Evolutionary conservation across 2,329 filamentous ascomycete genomes (phyloP).

Genomic region (Dothideomycetidae sp.): DNA sequence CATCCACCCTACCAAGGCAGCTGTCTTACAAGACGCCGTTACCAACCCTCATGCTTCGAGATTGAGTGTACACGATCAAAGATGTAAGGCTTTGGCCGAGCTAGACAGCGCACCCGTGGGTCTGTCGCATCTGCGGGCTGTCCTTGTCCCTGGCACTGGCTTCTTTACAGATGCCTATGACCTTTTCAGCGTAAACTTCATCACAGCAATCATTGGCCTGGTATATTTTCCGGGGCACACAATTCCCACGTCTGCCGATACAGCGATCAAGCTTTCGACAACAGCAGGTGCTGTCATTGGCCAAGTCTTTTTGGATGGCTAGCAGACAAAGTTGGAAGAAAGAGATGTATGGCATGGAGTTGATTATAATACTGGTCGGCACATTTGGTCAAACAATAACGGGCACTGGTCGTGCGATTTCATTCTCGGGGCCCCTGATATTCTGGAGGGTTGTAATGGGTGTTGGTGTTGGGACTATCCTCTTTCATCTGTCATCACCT

Average conservation of each 20-base stretch:
- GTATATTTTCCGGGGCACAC: constrained; percentile 53
- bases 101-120: constrained; percentile 71
- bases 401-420: constrained; percentile 47
- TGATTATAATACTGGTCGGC: constrained; percentile 67
- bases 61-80: too few species aligned
- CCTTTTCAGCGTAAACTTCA: constrained; percentile 62
- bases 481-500: constrained; percentile 69
- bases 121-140: constrained; percentile 69
- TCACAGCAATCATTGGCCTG: constrained; percentile 63
- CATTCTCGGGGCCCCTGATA: constrained; percentile 51
- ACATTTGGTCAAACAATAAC: constrained; percentile 59
- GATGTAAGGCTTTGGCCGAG: constrained; percentile 64
- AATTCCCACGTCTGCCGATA: constrained; percentile 56
- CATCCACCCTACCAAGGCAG: too few species aligned
- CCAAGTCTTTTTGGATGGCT: constrained; percentile 66
- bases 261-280: constrained; percentile 72
- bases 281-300: constrained; percentile 73
- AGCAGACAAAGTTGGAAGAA: constrained; percentile 64
- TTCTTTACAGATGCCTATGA: constrained; percentile 78
- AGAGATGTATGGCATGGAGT: constrained; percentile 75
- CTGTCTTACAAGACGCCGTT: too few species aligned
- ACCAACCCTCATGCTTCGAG: too few species aligned
- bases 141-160: constrained; percentile 66
- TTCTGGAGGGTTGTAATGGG: constrained; percentile 77
- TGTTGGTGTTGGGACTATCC: constrained; percentile 69